Percentiles rank a stretch among this genome's conserved stretches.
These are phyloP conservation scores for Sporothrix schenckii DNA, from an alignment of 2,329 filamentous ascomycete species.

Conservation along the genomic window DNA sequence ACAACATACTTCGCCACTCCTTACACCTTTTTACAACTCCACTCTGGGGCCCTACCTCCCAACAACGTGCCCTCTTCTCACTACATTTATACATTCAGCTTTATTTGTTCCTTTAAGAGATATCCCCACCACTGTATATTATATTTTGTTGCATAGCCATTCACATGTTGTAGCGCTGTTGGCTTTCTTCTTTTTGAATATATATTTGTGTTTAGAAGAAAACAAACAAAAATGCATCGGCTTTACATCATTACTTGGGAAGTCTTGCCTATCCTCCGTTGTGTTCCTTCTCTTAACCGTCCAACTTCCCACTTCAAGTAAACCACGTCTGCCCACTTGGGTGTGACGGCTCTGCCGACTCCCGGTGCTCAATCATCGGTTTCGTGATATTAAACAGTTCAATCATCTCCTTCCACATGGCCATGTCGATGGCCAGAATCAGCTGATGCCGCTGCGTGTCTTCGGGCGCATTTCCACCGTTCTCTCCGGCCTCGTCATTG, in stretches of 20 bases:
- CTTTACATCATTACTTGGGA: background rate
- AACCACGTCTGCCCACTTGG: slow-evolving; percentile 35
- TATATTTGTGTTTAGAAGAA: background rate
- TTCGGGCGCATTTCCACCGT: slow-evolving; percentile 41
- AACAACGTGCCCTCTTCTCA: background rate
- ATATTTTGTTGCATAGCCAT: background rate
- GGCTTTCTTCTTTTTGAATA: background rate
- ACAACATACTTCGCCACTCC: background rate
- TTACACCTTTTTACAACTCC: background rate
- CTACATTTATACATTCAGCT: background rate
- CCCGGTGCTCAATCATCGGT: slow-evolving; percentile 82
- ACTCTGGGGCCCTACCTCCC: background rate
- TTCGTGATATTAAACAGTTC: slow-evolving; percentile 74
- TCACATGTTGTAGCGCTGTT: background rate
- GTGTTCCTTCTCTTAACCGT: background rate
- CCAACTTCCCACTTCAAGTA: background rate
- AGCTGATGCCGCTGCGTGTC: slow-evolving; percentile 69
- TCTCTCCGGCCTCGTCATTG: slow-evolving; percentile 43
- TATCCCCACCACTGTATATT: slow-evolving; percentile 17
- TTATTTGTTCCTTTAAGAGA: background rate
- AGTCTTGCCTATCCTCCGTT: background rate
- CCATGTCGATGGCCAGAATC: slow-evolving; percentile 84
- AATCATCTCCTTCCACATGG: slow-evolving; percentile 78
- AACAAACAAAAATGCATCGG: background rate
- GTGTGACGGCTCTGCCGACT: slow-evolving; percentile 41